Conservation (phyloP, 2,329 filamentous ascomycete genomes). For the Podosphaera fusca region DNA sequence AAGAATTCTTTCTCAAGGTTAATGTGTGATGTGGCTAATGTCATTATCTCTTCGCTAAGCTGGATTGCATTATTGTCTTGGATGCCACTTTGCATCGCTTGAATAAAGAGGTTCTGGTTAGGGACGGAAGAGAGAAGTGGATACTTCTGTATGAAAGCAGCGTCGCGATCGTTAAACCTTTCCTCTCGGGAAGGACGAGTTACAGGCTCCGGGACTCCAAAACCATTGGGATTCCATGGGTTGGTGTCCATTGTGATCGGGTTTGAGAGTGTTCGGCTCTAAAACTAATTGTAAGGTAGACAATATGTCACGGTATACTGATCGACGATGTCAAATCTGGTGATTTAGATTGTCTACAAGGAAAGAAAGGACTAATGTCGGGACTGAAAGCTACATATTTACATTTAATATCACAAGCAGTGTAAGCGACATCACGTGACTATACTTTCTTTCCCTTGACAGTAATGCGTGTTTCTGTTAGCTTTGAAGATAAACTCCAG, state of each 20-base stretch:
- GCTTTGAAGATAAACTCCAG: too few relatives aligned
- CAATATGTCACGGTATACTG: too few relatives aligned
- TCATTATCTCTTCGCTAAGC: background rate
- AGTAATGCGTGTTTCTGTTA: too few relatives aligned
- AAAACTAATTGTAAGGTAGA: too few relatives aligned
- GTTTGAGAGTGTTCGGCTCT: too few relatives aligned
- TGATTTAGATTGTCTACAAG: too few relatives aligned
- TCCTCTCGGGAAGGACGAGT: background rate
- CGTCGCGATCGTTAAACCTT: background rate
- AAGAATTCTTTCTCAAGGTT: background rate
- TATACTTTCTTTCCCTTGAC: too few relatives aligned
- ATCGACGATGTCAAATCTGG: too few relatives aligned
- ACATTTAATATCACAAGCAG: too few relatives aligned
- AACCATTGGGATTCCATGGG: background rate
- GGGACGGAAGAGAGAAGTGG: background rate
- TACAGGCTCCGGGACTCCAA: background rate
- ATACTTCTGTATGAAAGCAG: background rate
- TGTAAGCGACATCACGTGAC: too few relatives aligned
- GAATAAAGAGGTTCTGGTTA: background rate
- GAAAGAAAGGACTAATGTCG: too few relatives aligned
- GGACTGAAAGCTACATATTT: too few relatives aligned
- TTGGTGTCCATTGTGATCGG: background rate
- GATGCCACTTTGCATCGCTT: background rate
- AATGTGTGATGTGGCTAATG: background rate
- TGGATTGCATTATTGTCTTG: slow-evolving; percentile 1